phyloP scores from a whole-genome alignment of 2,329 filamentous ascomycete genomes.

The Fusarium bactridioides region DNA sequence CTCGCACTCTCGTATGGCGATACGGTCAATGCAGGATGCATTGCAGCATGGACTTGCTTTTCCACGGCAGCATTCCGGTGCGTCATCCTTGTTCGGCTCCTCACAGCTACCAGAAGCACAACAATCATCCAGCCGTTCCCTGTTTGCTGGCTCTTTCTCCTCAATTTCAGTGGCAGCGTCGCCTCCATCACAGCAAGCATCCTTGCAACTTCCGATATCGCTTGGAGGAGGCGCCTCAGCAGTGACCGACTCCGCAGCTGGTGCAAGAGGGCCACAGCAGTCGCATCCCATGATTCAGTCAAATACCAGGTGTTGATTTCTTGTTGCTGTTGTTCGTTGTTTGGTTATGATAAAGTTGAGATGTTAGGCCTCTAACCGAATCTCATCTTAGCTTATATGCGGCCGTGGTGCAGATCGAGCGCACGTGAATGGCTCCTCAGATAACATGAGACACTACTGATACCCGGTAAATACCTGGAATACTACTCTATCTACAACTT shows the following conservation, averaged over 20 bases:
- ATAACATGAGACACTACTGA: neutral
- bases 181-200: slow-evolving; percentile 7
- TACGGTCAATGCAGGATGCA: slow-evolving; percentile 51
- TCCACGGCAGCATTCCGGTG: slow-evolving; percentile 51
- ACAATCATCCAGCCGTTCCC: neutral
- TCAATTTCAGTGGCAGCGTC: neutral
- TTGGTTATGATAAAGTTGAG: neutral
- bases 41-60: slow-evolving; percentile 54
- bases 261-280: slow-evolving; percentile 23
- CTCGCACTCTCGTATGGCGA: slow-evolving; percentile 54
- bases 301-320: neutral
- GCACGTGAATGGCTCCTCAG: slow-evolving; percentile 20
- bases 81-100: neutral
- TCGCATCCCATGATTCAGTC: slow-evolving; percentile 18
- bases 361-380: neutral
- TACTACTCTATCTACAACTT: neutral
- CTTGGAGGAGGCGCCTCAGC: neutral
- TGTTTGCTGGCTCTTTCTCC: neutral
- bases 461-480: neutral
- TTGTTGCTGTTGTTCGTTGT: neutral
- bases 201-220: neutral
- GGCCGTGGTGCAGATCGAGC: neutral
- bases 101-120: neutral
- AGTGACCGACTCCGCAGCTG: neutral
- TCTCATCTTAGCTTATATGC: neutral